Conservation (phyloP, 1,284 basidiomycete species). For the Abortiporus biennis region DNA sequence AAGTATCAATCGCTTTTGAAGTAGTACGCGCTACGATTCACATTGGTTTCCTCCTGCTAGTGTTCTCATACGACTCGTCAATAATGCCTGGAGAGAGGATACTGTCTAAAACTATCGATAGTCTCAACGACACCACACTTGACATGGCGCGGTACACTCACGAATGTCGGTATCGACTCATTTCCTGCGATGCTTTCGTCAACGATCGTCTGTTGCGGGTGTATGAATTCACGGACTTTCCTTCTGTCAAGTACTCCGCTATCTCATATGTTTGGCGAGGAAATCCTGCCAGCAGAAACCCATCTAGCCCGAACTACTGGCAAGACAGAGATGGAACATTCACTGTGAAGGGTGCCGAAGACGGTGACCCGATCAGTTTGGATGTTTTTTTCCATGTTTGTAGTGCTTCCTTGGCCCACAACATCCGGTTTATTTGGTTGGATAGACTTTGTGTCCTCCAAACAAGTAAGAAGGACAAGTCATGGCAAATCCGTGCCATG, state of each 20-base stretch:
- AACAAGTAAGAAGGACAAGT: slow-evolving; percentile 7
- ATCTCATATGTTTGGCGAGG: slow-evolving; percentile 9
- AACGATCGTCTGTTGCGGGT: not conserved
- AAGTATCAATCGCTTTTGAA: too few species aligned
- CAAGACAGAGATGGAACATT: slow-evolving; percentile 4
- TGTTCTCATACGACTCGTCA: too few species aligned
- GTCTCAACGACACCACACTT: not conserved
- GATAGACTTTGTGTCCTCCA: slow-evolving; percentile 12
- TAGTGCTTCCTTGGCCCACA: slow-evolving; percentile 5
- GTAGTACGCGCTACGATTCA: too few species aligned
- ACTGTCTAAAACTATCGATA: not conserved
- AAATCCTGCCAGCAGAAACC: slow-evolving; percentile 3
- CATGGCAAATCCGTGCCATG: slow-evolving; percentile 11
- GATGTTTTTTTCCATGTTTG: slow-evolving; percentile 12
- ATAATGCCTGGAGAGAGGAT: too few species aligned
- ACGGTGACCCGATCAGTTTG: slow-evolving; percentile 14
- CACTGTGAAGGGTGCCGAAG: slow-evolving; percentile 12
- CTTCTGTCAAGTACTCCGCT: slow-evolving; percentile 3
- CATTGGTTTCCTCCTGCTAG: too few species aligned
- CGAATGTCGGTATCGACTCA: slow-evolving; percentile 6
- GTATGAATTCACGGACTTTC: slow-evolving; percentile 2
- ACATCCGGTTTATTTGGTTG: slow-evolving; percentile 10
- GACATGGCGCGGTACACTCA: not conserved
- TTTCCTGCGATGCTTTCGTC: slow-evolving; percentile 1
- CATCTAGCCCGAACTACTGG: not conserved